Evolutionary conservation across 148 eudicot species (phyloP).

Genomic region (Mesembryanthemum crystallinum): DNA sequence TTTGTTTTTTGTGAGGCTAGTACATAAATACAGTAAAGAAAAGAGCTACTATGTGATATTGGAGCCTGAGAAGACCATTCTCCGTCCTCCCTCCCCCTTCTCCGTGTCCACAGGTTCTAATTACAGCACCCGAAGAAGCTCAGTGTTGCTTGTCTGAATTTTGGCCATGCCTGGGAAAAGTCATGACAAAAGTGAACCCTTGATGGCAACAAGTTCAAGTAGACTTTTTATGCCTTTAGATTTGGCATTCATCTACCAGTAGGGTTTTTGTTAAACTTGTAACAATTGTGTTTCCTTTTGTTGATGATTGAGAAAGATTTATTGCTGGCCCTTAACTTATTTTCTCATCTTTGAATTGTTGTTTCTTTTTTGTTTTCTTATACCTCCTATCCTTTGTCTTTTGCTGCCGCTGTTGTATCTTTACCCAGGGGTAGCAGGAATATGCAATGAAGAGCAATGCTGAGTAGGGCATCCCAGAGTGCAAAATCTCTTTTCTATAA

Average conservation of each 20-base stretch:
- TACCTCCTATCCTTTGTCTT: not conserved
- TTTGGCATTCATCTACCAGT: constrained; percentile 5
- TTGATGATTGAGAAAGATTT: too few relatives aligned
- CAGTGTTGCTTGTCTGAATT: not conserved
- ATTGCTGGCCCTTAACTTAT: too few relatives aligned
- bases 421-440: not conserved
- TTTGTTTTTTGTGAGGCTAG: too few relatives aligned
- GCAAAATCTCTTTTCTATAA: not conserved
- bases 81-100: too few relatives aligned
- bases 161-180: not conserved
- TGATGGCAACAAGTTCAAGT: not conserved
- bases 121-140: too few relatives aligned
- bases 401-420: not conserved
- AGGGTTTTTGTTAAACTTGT: not conserved
- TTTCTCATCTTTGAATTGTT: not conserved
- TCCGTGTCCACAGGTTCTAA: too few relatives aligned
- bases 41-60: too few relatives aligned
- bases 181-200: not conserved
- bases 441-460: not conserved
- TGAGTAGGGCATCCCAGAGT: not conserved
- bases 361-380: not conserved
- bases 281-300: too few relatives aligned
- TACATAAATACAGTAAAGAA: too few relatives aligned
- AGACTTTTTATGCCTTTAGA: not conserved
- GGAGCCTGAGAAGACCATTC: too few relatives aligned